Conservation (phyloP, 441 rosid species). For the Cnidoscolus chayamansa region DNA sequence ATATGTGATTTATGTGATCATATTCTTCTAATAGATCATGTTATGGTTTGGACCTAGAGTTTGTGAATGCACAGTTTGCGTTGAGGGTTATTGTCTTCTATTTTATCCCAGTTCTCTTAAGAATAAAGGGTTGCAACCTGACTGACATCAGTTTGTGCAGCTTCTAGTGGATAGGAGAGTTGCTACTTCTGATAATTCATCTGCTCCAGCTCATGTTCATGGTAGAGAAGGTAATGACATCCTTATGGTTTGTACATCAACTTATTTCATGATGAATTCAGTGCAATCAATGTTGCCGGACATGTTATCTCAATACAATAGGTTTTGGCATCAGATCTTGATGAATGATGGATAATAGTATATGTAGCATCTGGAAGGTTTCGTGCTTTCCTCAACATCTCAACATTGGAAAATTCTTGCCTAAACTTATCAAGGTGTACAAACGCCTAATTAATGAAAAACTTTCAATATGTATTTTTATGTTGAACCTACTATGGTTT, state of each 20-base stretch:
- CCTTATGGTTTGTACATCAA: neutral
- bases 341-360: neutral
- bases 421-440: too few species aligned
- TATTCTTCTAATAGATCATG: neutral
- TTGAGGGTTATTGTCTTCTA: neutral
- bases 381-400: neutral
- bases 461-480: too few species aligned
- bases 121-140: neutral
- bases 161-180: conserved; percentile 45
- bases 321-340: neutral
- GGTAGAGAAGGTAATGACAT: conserved; percentile 41
- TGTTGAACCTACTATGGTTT: too few species aligned
- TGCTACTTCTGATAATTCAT: conserved; percentile 32
- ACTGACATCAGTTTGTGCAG: conserved; percentile 35
- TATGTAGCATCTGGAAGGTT: neutral
- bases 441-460: too few species aligned
- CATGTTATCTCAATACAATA: neutral
- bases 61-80: too few species aligned
- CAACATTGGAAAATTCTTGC: too few species aligned
- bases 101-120: neutral
- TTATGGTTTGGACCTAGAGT: too few species aligned
- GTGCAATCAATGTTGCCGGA: neutral
- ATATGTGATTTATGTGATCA: neutral
- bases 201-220: conserved; percentile 43
- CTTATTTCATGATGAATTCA: neutral